Evolutionary conservation across 441 rosid species (phyloP), one percentile per base, ranked within the genome.

Genomic region (Populus hybrid): DNA sequence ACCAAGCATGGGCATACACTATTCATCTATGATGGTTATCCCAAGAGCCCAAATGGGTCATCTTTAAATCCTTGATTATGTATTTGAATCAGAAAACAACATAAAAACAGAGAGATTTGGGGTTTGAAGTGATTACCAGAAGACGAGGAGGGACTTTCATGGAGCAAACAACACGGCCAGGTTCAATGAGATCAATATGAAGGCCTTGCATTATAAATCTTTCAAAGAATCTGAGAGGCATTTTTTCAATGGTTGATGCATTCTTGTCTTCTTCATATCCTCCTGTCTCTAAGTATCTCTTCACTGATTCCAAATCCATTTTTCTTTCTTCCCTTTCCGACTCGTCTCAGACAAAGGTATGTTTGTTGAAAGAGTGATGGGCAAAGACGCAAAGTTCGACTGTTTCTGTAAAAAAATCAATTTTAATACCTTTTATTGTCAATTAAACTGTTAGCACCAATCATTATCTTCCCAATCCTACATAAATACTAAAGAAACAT

Each of bases 121-220:
- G 2, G 40, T 38, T 12, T 34, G 38, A 11, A 30, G 9, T 6
- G 30, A 19, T 28, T 77, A 94, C 98, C 91, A 94, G 85, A 10
- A 95, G 85, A 74, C 93, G 97, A 81, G 87, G 76, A 79, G 93
- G 97, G 76, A 91, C 93, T 82, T 84, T 91, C 86, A 92, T 79
- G 89, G 95, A 89, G 86, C 98, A 94, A 71, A 94, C 10, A 77
- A 92, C 11, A 30, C 95, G 97, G 32, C 95, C 98, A 16, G 85
- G 85, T 75, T 95, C 94, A 69, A 89, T 75, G 24, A 86, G 82
- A 75, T 89, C 94, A 28, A 88, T 86, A 28, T 67, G 83, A 18
- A 93, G 83, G 71, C 98, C 98, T 78, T 87, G 82, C 80, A 84
- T 69, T 12, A 95, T 81, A 67, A 95, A 87, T 71, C 84, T 78